A percentile compares a stretch with the other conserved stretches of the same genome.
These are phyloP conservation scores for Quercus berberidifolia DNA, from an alignment of 306 rosid genomes.

Conservation along the genomic window DNA sequence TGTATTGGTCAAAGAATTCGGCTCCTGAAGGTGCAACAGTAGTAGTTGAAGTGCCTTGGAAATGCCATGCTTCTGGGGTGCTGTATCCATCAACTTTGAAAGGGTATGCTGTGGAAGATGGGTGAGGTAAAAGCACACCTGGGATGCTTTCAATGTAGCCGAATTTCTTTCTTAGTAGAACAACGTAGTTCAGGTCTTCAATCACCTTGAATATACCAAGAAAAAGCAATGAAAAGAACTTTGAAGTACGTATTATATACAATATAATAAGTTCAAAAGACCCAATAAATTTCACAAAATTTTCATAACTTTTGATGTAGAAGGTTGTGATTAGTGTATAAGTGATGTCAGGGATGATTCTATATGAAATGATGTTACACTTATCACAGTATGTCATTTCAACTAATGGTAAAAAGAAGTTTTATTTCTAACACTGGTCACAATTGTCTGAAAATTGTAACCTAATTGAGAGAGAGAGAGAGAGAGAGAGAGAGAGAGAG, in stretches of 20 bases:
- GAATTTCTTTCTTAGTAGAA: slow-evolving; percentile 72
- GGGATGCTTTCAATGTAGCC: slow-evolving; percentile 97
- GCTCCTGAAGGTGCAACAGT: slow-evolving; percentile 26
- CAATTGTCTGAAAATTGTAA: not conserved
- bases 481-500: slow-evolving; percentile 12
- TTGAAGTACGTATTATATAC: not conserved
- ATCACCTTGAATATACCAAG: slow-evolving; percentile 45
- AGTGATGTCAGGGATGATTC: too few species aligned
- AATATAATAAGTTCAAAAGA: too few species aligned
- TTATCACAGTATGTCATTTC: too few species aligned
- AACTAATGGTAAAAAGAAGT: too few species aligned
- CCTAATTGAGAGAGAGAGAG: not conserved
- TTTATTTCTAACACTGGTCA: too few species aligned
- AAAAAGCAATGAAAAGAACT: not conserved
- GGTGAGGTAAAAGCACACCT: slow-evolving; percentile 94
- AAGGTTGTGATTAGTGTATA: too few species aligned
- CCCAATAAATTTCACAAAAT: too few species aligned
- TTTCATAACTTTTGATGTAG: too few species aligned
- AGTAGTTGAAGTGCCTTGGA: slow-evolving; percentile 29
- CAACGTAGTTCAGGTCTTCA: slow-evolving; percentile 88
- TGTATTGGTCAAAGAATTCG: slow-evolving; percentile 41
- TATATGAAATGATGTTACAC: too few species aligned
- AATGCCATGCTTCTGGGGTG: slow-evolving; percentile 56
- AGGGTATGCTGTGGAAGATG: slow-evolving; percentile 66
- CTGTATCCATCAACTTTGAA: slow-evolving; percentile 39